A percentile compares a stretch with the other conserved stretches of the same genome.
These are phyloP conservation scores for Cyclocybe cylindracea DNA, from an alignment of 768 basidiomycete genomes.

Conservation along the genomic window DNA sequence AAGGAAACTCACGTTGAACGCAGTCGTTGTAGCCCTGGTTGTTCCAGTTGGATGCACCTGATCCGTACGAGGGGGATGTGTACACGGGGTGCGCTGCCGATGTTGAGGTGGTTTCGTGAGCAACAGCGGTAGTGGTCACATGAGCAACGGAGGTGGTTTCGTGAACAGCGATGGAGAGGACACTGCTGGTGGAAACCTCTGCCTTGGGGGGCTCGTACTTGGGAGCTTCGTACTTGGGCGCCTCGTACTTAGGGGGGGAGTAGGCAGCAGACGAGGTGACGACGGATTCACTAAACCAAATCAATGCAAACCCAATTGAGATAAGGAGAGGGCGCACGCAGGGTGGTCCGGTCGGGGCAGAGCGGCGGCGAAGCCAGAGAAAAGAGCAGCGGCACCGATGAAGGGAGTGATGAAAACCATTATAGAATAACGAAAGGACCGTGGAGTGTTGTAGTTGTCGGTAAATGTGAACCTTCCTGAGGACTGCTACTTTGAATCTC, in stretches of 20 bases:
- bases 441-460: slow-evolving; percentile 41
- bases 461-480: slow-evolving; percentile 60
- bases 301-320: neutral
- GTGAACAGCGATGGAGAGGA: neutral
- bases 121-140: slow-evolving; percentile 15
- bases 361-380: slow-evolving; percentile 53
- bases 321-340: slow-evolving; percentile 17
- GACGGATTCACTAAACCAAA: neutral
- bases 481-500: slow-evolving; percentile 55
- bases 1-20: slow-evolving; percentile 58
- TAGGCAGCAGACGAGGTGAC: too few relatives aligned
- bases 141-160: slow-evolving; percentile 3
- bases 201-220: too few relatives aligned
- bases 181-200: too few relatives aligned
- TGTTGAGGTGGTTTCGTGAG: slow-evolving; percentile 11
- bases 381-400: slow-evolving; percentile 53
- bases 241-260: too few relatives aligned
- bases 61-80: slow-evolving; percentile 58
- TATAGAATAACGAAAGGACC: slow-evolving; percentile 44
- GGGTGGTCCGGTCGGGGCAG: slow-evolving; percentile 45
- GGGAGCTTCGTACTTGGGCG: too few relatives aligned
- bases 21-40: slow-evolving; percentile 63
- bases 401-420: slow-evolving; percentile 65
- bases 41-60: slow-evolving; percentile 61
- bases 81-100: slow-evolving; percentile 10